Evolutionary conservation across 2,329 filamentous ascomycete genomes (phyloP).

Genomic region (Pseudogymnoascus sp.): DNA sequence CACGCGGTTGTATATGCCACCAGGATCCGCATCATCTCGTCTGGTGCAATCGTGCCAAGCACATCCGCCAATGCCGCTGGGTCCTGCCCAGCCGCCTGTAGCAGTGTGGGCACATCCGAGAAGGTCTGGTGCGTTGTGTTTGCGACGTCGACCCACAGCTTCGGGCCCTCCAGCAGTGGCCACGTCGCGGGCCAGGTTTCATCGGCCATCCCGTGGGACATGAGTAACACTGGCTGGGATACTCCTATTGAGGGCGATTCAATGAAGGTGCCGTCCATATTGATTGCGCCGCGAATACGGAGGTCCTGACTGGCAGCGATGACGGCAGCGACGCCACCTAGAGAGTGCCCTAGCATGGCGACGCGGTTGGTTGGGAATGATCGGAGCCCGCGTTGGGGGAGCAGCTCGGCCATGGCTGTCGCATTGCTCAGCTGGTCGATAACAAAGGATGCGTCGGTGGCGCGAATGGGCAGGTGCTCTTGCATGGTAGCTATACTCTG

Average conservation of each 20-base stretch:
- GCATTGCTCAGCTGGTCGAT: slow-evolving; percentile 18
- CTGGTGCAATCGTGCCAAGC: neutral
- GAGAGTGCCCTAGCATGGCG: slow-evolving; percentile 25
- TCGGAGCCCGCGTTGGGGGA: neutral
- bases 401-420: slow-evolving; percentile 14
- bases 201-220: slow-evolving; percentile 19
- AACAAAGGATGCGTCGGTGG: slow-evolving; percentile 26
- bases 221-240: slow-evolving; percentile 26
- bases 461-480: slow-evolving; percentile 17
- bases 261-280: slow-evolving; percentile 30
- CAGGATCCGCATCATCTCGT: neutral
- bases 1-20: neutral
- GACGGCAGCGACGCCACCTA: slow-evolving; percentile 28
- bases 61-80: neutral
- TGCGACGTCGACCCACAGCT: neutral
- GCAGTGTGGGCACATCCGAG: neutral
- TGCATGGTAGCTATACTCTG: slow-evolving; percentile 9
- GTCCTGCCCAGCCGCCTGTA: neutral
- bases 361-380: slow-evolving; percentile 12
- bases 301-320: slow-evolving; percentile 23
- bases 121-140: neutral
- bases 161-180: neutral
- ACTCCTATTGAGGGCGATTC: slow-evolving; percentile 31
- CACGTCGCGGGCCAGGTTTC: neutral
- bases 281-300: slow-evolving; percentile 28